Evolutionary conservation across 2,329 filamentous ascomycete genomes (phyloP).

Genomic region (Lachnellula occidentalis): DNA sequence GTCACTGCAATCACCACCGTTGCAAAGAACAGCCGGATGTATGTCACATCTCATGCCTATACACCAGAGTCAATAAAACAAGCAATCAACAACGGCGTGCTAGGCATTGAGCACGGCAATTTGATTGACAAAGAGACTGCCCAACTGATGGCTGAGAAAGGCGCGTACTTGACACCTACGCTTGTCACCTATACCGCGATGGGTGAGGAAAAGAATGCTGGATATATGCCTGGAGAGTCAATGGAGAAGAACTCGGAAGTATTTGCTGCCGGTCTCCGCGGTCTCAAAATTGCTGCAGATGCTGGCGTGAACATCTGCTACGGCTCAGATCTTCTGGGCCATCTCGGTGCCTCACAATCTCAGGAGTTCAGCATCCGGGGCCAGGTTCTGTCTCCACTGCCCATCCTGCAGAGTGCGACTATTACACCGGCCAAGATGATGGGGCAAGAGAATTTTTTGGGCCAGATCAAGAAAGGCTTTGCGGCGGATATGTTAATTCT

Average conservation of each 20-base stretch:
- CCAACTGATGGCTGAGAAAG: slow-evolving; percentile 43
- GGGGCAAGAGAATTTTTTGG: slow-evolving; percentile 41
- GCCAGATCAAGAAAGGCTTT: slow-evolving; percentile 45
- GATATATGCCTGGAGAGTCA: slow-evolving; percentile 39
- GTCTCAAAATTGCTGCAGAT: slow-evolving; percentile 44
- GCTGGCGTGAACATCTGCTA: slow-evolving; percentile 52
- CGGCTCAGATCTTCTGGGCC: slow-evolving; percentile 49
- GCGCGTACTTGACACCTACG: slow-evolving; percentile 48
- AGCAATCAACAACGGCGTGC: slow-evolving; percentile 48
- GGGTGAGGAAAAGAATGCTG: slow-evolving; percentile 38
- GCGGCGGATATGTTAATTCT: slow-evolving; percentile 49
- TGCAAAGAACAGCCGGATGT: slow-evolving; percentile 44
- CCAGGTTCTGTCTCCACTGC: slow-evolving; percentile 36
- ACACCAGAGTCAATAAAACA: slow-evolving; percentile 49
- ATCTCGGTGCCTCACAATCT: slow-evolving; percentile 42
- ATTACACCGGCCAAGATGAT: slow-evolving; percentile 48
- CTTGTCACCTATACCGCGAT: slow-evolving; percentile 47
- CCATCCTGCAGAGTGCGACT: slow-evolving; percentile 46
- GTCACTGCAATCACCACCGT: slow-evolving; percentile 48
- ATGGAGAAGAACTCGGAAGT: slow-evolving; percentile 46
- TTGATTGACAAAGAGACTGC: slow-evolving; percentile 54
- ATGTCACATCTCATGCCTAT: slow-evolving; percentile 54
- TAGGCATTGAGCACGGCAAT: slow-evolving; percentile 55
- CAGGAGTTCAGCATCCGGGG: slow-evolving; percentile 43
- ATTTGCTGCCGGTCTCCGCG: slow-evolving; percentile 40